Evolutionary conservation across 176 grass and related monocot genomes (phyloP), one percentile per base, ranked within the genome.

Genomic region (Avena atlantica): DNA sequence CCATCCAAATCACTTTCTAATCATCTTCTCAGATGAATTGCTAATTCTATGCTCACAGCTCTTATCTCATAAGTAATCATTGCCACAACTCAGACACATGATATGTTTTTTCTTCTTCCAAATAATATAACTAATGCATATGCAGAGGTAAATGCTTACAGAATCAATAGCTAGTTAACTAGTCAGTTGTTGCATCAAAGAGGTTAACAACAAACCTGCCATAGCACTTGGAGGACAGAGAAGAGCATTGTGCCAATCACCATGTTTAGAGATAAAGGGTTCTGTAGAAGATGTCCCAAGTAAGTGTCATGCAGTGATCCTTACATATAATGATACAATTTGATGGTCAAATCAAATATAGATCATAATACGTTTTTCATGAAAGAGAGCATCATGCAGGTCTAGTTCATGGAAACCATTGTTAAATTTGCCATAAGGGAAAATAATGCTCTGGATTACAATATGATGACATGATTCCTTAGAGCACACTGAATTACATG

Each of bases 221-320:
- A 98, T 24, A 96, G 60, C 70, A 98, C 92, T 82, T 98, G 97
- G 74, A 98, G 94, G 76, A 96, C 87, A 59, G 93, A 96, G 89
- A 96, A 98, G 64, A 98, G 90, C 89, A 90, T 98, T 62, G 94
- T 93, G 84, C 97, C 88, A 61, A 98, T 98, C 78, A 96, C 93
- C 76, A 98, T 88, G 83, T 93, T 94, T 59, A 89, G 57, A 62
- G 97, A 89, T 24, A 86, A 59, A 75, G 82, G 91, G 58, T 87
- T 92, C 97, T 96, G 93, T 78, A 76, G 6, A 87, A 86, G 74
- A 81, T 85, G 72, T 25, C 65, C 34, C 25, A 36, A 66, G n/a
- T 85, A 85, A 81, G 50, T 34, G 77, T 48, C 51, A 78, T 42
- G 45, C 4, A 1, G 25, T 51, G 36, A 66, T 80, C 34, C 15